Percentiles rank a stretch among this genome's conserved stretches.
Conservation (phyloP, 345 rosid species). For the Rhizophora apiculata region DNA sequence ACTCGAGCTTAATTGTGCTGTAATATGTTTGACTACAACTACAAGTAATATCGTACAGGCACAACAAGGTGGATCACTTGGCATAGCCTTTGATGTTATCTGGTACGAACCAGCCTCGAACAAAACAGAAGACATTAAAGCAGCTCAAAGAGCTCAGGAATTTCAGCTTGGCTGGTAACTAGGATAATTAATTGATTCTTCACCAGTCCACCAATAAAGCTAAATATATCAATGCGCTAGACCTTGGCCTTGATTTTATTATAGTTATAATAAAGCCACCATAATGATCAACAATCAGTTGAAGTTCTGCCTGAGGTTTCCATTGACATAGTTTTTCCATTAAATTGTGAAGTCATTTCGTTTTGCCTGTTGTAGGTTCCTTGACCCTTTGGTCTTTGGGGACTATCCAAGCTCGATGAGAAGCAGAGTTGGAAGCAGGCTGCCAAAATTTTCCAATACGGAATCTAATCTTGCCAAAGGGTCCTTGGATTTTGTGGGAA, state of each 20-base stretch:
- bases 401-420: constrained; percentile 87
- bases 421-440: constrained; percentile 63
- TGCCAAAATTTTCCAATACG: constrained; percentile 60
- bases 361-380: constrained; percentile 59
- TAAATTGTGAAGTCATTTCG: neutral
- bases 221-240: no score
- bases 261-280: no score
- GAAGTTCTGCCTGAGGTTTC: no score
- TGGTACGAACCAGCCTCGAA: constrained; percentile 72
- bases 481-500: constrained; percentile 87
- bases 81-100: constrained; percentile 69
- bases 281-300: no score
- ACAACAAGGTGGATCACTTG: constrained; percentile 70
- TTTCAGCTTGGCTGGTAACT: constrained; percentile 95
- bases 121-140: constrained; percentile 59
- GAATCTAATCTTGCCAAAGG: constrained; percentile 66
- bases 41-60: constrained; percentile 35
- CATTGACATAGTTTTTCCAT: no score
- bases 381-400: constrained; percentile 84
- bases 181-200: neutral
- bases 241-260: neutral
- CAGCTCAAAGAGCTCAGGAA: constrained; percentile 91
- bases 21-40: neutral
- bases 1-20: neutral
- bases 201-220: neutral